phyloP scores from a whole-genome alignment of 441 rosid species.

The Kokia cookei region DNA sequence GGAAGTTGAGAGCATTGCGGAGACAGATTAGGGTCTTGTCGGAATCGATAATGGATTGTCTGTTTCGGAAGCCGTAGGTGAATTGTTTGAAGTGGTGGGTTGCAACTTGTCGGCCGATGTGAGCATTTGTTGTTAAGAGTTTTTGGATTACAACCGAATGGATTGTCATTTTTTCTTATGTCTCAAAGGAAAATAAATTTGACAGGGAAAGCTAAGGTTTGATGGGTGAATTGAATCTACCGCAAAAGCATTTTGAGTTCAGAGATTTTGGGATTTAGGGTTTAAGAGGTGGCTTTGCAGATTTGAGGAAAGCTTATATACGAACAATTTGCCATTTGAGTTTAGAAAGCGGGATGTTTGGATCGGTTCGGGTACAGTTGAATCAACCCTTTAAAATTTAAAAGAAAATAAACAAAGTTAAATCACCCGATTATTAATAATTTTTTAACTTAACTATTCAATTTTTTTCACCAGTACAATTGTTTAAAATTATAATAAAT shows the following conservation, averaged over 20 bases:
- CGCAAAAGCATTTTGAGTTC: background rate
- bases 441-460: too few species aligned
- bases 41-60: conserved; percentile 62
- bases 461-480: too few species aligned
- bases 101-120: conserved; percentile 71
- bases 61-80: conserved; percentile 70
- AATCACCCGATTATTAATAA: too few species aligned
- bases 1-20: conserved; percentile 79
- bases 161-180: conserved; percentile 48
- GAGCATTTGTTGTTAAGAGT: conserved; percentile 78
- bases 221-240: background rate
- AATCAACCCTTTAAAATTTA: background rate
- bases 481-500: too few species aligned
- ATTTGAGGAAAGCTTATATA: background rate
- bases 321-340: background rate
- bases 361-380: background rate
- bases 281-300: background rate
- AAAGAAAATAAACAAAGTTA: too few species aligned
- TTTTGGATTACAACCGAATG: conserved; percentile 87
- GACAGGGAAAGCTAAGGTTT: background rate
- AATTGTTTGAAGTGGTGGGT: conserved; percentile 81
- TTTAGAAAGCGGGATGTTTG: background rate
- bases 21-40: conserved; percentile 89
- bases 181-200: background rate
- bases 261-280: conserved; percentile 1